Evolutionary conservation across 2,329 filamentous ascomycete genomes (phyloP).

Genomic region (Colletotrichum aenigma): DNA sequence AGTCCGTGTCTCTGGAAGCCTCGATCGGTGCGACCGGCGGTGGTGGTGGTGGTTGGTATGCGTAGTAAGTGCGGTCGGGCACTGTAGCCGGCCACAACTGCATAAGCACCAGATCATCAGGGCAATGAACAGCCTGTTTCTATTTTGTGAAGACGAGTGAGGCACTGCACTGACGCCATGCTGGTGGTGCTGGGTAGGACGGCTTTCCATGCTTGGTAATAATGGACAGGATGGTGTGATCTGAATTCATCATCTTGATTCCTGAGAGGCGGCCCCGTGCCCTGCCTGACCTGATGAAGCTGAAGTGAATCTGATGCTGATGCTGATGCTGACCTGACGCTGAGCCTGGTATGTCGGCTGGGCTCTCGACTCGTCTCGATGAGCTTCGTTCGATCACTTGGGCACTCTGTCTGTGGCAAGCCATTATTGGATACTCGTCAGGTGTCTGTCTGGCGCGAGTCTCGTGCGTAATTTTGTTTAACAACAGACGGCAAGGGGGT

Average conservation of each 20-base stretch:
- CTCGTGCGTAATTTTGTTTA: background rate
- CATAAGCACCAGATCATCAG: background rate
- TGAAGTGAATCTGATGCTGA: background rate
- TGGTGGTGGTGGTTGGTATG: background rate
- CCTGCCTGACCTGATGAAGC: background rate
- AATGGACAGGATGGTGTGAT: background rate
- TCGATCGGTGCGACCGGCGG: slow-evolving; percentile 3
- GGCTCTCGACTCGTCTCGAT: background rate
- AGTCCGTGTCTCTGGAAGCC: background rate
- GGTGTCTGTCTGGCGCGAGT: background rate
- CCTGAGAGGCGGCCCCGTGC: background rate
- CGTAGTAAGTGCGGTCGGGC: background rate
- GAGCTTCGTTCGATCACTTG: background rate
- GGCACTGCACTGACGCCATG: background rate
- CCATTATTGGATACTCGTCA: background rate
- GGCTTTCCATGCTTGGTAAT: background rate
- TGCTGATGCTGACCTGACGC: background rate
- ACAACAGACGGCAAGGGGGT: background rate
- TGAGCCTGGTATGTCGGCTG: background rate
- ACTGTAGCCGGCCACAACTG: background rate
- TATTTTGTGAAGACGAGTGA: background rate
- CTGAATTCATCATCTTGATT: background rate
- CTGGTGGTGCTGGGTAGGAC: background rate
- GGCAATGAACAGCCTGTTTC: slow-evolving; percentile 5
- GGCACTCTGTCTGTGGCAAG: background rate